A percentile compares a stretch with the other conserved stretches of the same genome.
Conservation (phyloP, 139 green algal genomes). For the Pleodorina starrii region DNA sequence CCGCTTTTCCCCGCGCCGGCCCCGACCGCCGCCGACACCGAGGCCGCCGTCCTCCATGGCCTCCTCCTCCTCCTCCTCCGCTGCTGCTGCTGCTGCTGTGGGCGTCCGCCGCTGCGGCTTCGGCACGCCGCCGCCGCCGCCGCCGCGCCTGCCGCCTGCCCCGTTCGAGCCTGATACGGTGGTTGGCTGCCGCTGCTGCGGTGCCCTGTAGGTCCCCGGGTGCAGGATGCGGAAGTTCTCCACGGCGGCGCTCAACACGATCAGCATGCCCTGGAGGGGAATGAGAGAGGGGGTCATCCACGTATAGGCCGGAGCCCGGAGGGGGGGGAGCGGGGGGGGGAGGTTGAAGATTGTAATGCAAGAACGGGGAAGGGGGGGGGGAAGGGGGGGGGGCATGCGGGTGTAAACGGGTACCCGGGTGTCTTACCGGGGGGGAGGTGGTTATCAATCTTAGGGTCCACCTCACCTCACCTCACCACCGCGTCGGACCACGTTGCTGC, state of each 20-base stretch:
- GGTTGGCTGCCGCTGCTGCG: background rate
- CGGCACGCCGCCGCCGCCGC: too few relatives aligned
- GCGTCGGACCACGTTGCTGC: background rate
- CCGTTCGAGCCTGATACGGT: too few relatives aligned
- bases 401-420: background rate
- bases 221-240: conserved; percentile 22
- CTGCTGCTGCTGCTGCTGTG: too few relatives aligned
- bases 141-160: too few relatives aligned
- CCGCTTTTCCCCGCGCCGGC: background rate
- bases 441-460: background rate
- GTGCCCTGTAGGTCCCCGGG: background rate
- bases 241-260: background rate
- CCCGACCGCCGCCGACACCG: too few relatives aligned
- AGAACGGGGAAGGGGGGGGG: background rate
- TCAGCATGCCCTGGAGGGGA: background rate
- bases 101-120: too few relatives aligned
- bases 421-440: background rate
- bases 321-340: background rate
- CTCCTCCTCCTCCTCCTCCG: too few relatives aligned
- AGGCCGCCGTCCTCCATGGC: too few relatives aligned
- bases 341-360: background rate
- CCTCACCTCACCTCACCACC: background rate
- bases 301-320: background rate
- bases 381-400: background rate
- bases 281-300: background rate